A percentile compares a stretch with the other conserved stretches of the same genome.
Conservation (phyloP, 2,329 filamentous ascomycete genomes). For the Ophiocordyceps australis region DNA sequence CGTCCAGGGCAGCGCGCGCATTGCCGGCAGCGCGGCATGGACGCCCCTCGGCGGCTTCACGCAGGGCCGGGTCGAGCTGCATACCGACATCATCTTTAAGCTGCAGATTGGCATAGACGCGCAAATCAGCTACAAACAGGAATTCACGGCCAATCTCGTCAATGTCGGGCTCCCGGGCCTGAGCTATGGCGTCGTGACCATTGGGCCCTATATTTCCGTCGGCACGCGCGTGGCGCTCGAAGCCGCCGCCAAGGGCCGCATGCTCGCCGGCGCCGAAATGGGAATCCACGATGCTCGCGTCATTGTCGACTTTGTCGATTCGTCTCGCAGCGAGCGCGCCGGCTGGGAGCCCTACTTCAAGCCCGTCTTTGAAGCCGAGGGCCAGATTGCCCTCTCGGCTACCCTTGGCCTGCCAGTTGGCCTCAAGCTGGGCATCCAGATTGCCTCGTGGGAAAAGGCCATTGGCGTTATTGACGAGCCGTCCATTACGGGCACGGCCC, state of each 20-base stretch:
- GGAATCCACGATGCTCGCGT: slow-evolving; percentile 8
- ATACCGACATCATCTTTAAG: slow-evolving; percentile 7
- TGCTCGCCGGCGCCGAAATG: slow-evolving; percentile 13
- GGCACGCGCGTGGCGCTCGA: slow-evolving; percentile 7
- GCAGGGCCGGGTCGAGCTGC: slow-evolving; percentile 8
- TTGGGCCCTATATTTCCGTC: slow-evolving; percentile 9
- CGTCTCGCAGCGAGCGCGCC: slow-evolving; percentile 4
- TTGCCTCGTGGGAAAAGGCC: slow-evolving; percentile 6
- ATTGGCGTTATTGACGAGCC: slow-evolving; percentile 10
- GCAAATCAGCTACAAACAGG: slow-evolving; percentile 5
- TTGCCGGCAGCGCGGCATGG: slow-evolving; percentile 9
- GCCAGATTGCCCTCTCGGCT: slow-evolving; percentile 8
- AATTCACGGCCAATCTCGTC: slow-evolving; percentile 7
- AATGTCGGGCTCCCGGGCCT: slow-evolving; percentile 8
- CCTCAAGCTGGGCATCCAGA: slow-evolving; percentile 8
- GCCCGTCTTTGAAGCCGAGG: slow-evolving; percentile 10
- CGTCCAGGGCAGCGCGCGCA: slow-evolving; percentile 8
- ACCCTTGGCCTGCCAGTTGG: slow-evolving; percentile 10
- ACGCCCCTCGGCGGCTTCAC: slow-evolving; percentile 8
- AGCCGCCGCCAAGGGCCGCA: slow-evolving; percentile 7
- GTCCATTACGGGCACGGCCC: slow-evolving; percentile 8
- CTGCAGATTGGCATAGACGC: slow-evolving; percentile 14
- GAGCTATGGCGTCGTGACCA: slow-evolving; percentile 8
- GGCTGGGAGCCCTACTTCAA: slow-evolving; percentile 11
- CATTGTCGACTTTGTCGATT: slow-evolving; percentile 8